A percentile compares a stretch with the other conserved stretches of the same genome.
These are phyloP conservation scores for Ilyonectria sp. DNA, from an alignment of 2,329 filamentous ascomycete species.

Conservation along the genomic window DNA sequence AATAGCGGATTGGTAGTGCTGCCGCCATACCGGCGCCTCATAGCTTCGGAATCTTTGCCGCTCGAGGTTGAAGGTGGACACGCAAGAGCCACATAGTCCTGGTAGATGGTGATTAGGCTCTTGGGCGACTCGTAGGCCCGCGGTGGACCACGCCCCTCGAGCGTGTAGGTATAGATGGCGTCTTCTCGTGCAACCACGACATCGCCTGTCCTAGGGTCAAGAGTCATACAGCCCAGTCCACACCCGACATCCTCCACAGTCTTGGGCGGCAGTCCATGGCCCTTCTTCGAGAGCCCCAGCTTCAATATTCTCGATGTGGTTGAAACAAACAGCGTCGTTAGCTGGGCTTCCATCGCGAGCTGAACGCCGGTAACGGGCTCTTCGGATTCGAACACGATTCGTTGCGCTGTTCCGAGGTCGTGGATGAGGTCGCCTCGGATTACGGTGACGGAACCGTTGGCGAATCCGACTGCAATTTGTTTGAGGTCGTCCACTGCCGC, in stretches of 20 bases:
- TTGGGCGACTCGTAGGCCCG: constrained; percentile 95
- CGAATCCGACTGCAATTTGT: constrained; percentile 95
- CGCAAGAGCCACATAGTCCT: constrained; percentile 89
- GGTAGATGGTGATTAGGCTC: constrained; percentile 82
- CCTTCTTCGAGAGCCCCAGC: constrained; percentile 87
- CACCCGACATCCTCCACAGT: constrained; percentile 92
- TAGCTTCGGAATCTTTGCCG: constrained; percentile 69
- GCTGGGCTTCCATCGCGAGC: constrained; percentile 72
- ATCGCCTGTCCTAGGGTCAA: constrained; percentile 84
- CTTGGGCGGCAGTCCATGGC: constrained; percentile 89
- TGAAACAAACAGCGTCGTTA: constrained; percentile 90
- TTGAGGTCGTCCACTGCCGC: constrained; percentile 89
- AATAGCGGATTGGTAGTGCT: constrained; percentile 82
- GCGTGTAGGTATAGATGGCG: constrained; percentile 93
- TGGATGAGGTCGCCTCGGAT: constrained; percentile 95
- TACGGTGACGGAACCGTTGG: constrained; percentile 93
- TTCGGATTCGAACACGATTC: constrained; percentile 96
- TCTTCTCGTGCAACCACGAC: constrained; percentile 95
- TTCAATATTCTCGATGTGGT: constrained; percentile 92
- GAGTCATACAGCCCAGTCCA: constrained; percentile 93
- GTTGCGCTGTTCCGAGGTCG: constrained; percentile 93
- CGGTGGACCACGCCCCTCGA: constrained; percentile 87
- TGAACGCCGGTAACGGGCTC: constrained; percentile 96
- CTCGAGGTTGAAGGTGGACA: constrained; percentile 78
- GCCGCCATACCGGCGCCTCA: constrained; percentile 81